Evolutionary conservation across 176 grass and related monocot genomes (phyloP).

Genomic region (Bromus sterilis): DNA sequence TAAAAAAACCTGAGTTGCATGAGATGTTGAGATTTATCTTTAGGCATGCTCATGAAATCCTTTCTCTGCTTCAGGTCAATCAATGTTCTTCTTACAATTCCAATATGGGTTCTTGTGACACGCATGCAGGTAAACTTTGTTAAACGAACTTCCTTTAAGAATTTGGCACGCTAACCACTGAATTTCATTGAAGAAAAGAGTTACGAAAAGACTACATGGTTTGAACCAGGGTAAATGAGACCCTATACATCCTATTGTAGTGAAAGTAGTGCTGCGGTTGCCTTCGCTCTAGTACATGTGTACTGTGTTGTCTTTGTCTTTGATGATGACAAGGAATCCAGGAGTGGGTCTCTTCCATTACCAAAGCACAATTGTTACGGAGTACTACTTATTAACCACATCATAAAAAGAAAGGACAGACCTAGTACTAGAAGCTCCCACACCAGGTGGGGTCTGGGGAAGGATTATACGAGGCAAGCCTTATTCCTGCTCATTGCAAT

Average conservation of each 20-base stretch:
- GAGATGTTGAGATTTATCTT: constrained; percentile 8
- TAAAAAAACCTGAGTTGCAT: neutral
- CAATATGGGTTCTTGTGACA: constrained; percentile 97
- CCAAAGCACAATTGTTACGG: neutral
- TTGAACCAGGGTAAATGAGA: neutral
- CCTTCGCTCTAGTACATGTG: neutral
- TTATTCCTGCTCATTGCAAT: too few species aligned
- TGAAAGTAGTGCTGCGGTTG: neutral
- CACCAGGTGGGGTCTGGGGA: too few species aligned
- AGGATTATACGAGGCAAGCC: too few species aligned
- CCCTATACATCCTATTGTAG: neutral
- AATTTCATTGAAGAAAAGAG: neutral
- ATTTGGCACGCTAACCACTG: neutral
- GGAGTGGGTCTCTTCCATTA: neutral
- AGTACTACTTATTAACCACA: neutral
- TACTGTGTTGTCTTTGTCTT: neutral
- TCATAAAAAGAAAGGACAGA: too few species aligned
- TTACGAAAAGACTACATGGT: neutral
- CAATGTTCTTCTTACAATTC: constrained; percentile 94
- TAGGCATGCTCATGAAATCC: constrained; percentile 16
- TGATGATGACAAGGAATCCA: neutral
- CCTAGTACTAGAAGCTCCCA: too few species aligned
- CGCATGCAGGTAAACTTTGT: constrained; percentile 78
- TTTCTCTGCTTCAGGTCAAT: constrained; percentile 54
- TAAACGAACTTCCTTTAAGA: neutral